Percentiles rank a stretch among this genome's conserved stretches.
These are phyloP conservation scores for Daphne laureola DNA, from an alignment of 441 rosid genomes.

Conservation along the genomic window DNA sequence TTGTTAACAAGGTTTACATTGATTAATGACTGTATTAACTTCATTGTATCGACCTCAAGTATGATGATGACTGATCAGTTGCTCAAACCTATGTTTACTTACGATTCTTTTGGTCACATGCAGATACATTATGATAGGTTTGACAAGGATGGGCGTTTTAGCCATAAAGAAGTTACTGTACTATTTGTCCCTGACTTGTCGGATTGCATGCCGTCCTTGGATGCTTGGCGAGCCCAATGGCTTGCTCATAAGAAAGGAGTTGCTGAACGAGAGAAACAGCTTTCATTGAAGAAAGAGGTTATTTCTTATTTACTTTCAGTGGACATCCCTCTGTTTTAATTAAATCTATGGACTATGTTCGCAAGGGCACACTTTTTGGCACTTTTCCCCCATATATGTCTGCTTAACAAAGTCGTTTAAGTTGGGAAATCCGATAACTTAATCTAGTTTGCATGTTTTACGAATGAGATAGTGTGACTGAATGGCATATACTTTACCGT, in stretches of 20 bases:
- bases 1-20: no score
- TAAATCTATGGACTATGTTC: neutral
- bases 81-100: neutral
- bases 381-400: no score
- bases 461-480: no score
- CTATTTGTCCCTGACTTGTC: constrained; percentile 92
- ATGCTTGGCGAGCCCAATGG: constrained; percentile 79
- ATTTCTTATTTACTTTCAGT: neutral
- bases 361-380: no score
- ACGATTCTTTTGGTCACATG: constrained; percentile 11
- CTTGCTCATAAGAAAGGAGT: constrained; percentile 67
- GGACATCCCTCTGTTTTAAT: neutral
- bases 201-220: constrained; percentile 82
- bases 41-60: no score
- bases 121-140: constrained; percentile 97
- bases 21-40: no score
- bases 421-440: no score
- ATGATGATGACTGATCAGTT: no score
- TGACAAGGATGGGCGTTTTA: constrained; percentile 77
- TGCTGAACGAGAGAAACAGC: constrained; percentile 56
- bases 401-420: no score
- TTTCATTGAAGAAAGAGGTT: constrained; percentile 57
- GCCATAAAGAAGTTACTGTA: constrained; percentile 86
- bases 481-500: no score
- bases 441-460: no score